Conservation (phyloP, 2,329 filamentous ascomycete genomes). For the Talaromyces sp. region DNA sequence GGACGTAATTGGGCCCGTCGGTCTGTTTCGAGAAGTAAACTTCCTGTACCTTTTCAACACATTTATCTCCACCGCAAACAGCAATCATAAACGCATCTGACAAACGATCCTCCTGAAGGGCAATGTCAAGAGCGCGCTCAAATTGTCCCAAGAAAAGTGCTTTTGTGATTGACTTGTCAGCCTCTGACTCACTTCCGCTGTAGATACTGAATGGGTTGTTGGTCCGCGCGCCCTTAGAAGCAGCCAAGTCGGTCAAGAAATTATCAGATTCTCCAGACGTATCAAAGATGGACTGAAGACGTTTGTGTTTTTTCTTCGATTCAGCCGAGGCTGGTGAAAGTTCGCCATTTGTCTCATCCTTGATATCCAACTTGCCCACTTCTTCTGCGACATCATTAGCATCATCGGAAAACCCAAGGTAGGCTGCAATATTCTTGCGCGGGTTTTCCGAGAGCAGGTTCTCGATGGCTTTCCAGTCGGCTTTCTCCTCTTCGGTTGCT, state of each 20-base stretch:
- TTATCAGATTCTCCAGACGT: constrained; percentile 69
- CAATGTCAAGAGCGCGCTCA: constrained; percentile 81
- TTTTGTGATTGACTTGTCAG: constrained; percentile 82
- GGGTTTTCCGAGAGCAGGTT: constrained; percentile 81
- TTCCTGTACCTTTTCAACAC: constrained; percentile 89
- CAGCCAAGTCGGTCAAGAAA: constrained; percentile 79
- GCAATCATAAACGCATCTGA: constrained; percentile 98
- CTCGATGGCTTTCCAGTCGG: constrained; percentile 92
- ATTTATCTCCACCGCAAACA: constrained; percentile 89
- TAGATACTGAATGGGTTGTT: constrained; percentile 93
- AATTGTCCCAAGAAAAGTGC: constrained; percentile 89
- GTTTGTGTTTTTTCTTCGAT: constrained; percentile 53
- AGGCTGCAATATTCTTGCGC: constrained; percentile 80
- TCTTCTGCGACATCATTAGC: constrained; percentile 51
- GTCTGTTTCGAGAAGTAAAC: constrained; percentile 83
- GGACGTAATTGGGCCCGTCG: constrained; percentile 83
- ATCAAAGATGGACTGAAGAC: constrained; percentile 78
- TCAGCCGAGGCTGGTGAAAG: constrained; percentile 49
- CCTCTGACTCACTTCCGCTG: constrained; percentile 73
- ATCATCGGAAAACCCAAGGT: constrained; percentile 75
- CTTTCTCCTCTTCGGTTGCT: constrained; percentile 84
- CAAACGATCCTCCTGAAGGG: constrained; percentile 80
- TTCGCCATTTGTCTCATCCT: constrained; percentile 44
- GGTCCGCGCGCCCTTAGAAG: constrained; percentile 86
- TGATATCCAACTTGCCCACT: constrained; percentile 40